phyloP scores from a whole-genome alignment of 768 basidiomycete genomes.

The Kondoa subrosea region DNA sequence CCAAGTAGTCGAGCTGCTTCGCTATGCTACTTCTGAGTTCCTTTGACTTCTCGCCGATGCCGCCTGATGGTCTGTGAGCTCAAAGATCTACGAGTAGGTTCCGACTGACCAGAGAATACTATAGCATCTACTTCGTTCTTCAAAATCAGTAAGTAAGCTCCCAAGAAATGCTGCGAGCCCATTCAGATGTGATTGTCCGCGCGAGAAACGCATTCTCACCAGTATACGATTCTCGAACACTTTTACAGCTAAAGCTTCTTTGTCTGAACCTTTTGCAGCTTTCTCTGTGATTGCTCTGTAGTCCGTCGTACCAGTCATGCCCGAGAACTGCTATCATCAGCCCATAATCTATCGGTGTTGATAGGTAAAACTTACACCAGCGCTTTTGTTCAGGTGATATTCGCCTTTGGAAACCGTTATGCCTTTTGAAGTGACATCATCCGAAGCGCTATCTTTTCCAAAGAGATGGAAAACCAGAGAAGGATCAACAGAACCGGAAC shows the following conservation, averaged over 20 bases:
- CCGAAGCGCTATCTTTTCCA: constrained; percentile 36
- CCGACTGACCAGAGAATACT: constrained; percentile 30
- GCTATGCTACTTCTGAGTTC: constrained; percentile 48
- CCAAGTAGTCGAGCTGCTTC: constrained; percentile 36
- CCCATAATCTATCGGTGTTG: neutral
- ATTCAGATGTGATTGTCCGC: constrained; percentile 45
- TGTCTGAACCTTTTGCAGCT: constrained; percentile 33
- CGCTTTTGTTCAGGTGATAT: constrained; percentile 33
- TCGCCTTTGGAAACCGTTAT: constrained; percentile 33
- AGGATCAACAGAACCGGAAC: constrained; percentile 67
- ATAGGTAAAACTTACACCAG: constrained; percentile 1
- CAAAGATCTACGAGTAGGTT: constrained; percentile 34
- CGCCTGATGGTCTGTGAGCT: constrained; percentile 41
- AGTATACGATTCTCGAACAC: constrained; percentile 60
- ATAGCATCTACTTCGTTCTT: constrained; percentile 17
- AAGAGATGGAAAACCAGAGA: constrained; percentile 73
- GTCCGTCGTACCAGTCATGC: constrained; percentile 35
- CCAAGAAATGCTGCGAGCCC: constrained; percentile 10
- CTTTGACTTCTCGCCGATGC: constrained; percentile 62
- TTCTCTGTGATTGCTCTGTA: constrained; percentile 46
- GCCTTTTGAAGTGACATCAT: constrained; percentile 12
- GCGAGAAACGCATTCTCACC: constrained; percentile 35
- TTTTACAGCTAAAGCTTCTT: constrained; percentile 50
- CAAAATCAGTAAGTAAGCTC: constrained; percentile 19
- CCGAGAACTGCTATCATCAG: constrained; percentile 14